Conservation (phyloP, 2,329 filamentous ascomycete species). For the Botryotinia narcissicola region DNA sequence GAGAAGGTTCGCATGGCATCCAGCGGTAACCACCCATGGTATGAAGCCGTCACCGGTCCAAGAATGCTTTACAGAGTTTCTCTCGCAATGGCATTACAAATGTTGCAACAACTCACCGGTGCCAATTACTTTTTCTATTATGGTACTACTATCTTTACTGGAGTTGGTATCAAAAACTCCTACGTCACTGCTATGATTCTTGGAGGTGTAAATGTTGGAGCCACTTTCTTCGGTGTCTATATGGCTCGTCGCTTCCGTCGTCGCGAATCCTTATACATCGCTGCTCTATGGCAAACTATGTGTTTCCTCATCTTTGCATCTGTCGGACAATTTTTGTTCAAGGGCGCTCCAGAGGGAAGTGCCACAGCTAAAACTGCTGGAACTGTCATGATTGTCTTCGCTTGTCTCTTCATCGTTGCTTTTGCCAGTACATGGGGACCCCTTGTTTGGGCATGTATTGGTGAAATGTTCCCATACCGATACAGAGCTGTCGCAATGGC, state of each 20-base stretch:
- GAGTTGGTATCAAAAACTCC: slow-evolving; percentile 60
- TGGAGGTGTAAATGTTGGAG: slow-evolving; percentile 64
- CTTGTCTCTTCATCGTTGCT: slow-evolving; percentile 71
- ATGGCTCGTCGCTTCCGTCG: slow-evolving; percentile 67
- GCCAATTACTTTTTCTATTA: slow-evolving; percentile 65
- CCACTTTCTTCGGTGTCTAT: slow-evolving; percentile 55
- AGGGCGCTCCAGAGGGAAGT: slow-evolving; percentile 43
- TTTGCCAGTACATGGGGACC: slow-evolving; percentile 71
- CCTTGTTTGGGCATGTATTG: slow-evolving; percentile 65
- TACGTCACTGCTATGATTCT: slow-evolving; percentile 68
- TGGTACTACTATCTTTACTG: slow-evolving; percentile 64
- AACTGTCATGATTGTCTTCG: slow-evolving; percentile 68
- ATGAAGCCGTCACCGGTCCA: slow-evolving; percentile 59
- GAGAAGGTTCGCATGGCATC: slow-evolving; percentile 43
- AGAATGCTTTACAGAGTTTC: slow-evolving; percentile 63
- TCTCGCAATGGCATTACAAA: slow-evolving; percentile 62
- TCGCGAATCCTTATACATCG: slow-evolving; percentile 64
- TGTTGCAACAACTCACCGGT: slow-evolving; percentile 67
- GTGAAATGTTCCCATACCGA: slow-evolving; percentile 64
- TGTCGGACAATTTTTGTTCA: slow-evolving; percentile 51
- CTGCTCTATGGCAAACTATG: slow-evolving; percentile 67
- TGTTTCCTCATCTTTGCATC: slow-evolving; percentile 60
- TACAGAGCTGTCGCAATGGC: slow-evolving; percentile 62
- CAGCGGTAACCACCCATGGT: slow-evolving; percentile 56
- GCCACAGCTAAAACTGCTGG: slow-evolving; percentile 50